phyloP scores from a whole-genome alignment of 805 yeast genomes.

The Candida tammaniensis region DNA sequence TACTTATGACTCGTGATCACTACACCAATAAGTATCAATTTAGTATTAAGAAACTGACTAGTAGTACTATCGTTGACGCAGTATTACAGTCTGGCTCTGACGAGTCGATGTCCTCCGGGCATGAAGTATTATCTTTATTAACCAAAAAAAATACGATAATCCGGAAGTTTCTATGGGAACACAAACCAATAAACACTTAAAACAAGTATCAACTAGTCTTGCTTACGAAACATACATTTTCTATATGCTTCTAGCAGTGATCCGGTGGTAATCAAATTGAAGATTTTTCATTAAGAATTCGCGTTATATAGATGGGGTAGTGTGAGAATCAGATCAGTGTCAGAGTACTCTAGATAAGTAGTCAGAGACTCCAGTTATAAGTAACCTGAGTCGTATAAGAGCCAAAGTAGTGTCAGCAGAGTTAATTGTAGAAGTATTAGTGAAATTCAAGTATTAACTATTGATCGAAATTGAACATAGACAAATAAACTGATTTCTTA shows the following conservation, averaged over 20 bases:
- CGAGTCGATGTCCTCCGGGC: conserved; percentile 50
- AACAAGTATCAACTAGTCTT: conserved; percentile 28
- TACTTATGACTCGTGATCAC: too few relatives aligned
- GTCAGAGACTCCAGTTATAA: too few relatives aligned
- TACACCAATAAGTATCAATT: too few relatives aligned
- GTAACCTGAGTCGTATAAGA: too few relatives aligned
- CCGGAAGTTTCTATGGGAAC: conserved; percentile 45
- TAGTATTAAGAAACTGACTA: too few relatives aligned
- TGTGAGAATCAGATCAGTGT: too few relatives aligned
- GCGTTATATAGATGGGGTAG: background rate
- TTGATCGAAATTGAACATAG: too few relatives aligned
- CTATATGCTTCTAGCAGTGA: conserved; percentile 11
- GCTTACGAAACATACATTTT: conserved; percentile 5
- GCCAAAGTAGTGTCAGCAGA: too few relatives aligned
- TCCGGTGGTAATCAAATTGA: conserved; percentile 32
- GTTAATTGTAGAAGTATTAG: too few relatives aligned
- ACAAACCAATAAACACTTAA: conserved; percentile 18
- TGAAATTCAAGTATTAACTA: too few relatives aligned
- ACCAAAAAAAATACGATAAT: conserved; percentile 42
- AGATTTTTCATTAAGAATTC: conserved; percentile 2
- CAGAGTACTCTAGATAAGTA: too few relatives aligned
- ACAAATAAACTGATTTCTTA: too few relatives aligned
- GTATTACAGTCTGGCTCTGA: background rate
- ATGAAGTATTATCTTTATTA: conserved; percentile 45
- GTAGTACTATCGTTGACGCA: background rate